phyloP scores from a whole-genome alignment of 371 early-diverging fungal species.

The Lichtheimia ramosa region DNA sequence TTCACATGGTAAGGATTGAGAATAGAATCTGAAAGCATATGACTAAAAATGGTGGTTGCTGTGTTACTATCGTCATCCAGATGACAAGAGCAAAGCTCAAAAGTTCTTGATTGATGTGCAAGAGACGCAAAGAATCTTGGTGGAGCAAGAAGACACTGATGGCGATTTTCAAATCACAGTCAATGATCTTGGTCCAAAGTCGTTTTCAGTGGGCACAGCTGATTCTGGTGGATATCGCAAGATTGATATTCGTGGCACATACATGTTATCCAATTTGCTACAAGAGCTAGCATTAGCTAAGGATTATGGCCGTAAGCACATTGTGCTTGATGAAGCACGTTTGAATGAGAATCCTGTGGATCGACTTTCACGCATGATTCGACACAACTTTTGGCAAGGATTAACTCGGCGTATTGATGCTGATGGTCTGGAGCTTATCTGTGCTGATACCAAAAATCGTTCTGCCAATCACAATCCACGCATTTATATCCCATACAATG shows the following conservation, averaged over 20 bases:
- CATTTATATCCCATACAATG: constrained; percentile 85
- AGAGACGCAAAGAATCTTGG: constrained; percentile 68
- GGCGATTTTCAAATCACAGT: constrained; percentile 91
- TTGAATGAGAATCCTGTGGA: constrained; percentile 91
- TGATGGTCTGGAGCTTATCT: constrained; percentile 82
- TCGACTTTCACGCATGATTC: constrained; percentile 85
- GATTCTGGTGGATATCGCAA: constrained; percentile 79
- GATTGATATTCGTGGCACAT: constrained; percentile 90
- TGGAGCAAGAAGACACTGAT: constrained; percentile 92
- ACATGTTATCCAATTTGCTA: constrained; percentile 87
- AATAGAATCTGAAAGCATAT: not conserved
- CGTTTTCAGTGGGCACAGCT: constrained; percentile 79
- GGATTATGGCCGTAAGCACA: constrained; percentile 77
- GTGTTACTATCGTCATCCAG: constrained; percentile 21
- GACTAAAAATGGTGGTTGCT: not conserved
- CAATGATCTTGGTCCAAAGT: constrained; percentile 87
- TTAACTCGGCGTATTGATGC: constrained; percentile 90
- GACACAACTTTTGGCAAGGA: constrained; percentile 89
- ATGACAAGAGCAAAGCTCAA: constrained; percentile 68
- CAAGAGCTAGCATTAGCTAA: constrained; percentile 90
- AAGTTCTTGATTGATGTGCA: constrained; percentile 82
- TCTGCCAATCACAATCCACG: constrained; percentile 70
- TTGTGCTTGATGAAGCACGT: constrained; percentile 80
- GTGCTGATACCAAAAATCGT: constrained; percentile 87
- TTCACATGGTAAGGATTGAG: constrained; percentile 36